Percentiles rank a stretch among this genome's conserved stretches.
These are phyloP conservation scores for Trichomonascaceae sp. DNA, from an alignment of 1,139 yeast genomes.

Conservation along the genomic window DNA sequence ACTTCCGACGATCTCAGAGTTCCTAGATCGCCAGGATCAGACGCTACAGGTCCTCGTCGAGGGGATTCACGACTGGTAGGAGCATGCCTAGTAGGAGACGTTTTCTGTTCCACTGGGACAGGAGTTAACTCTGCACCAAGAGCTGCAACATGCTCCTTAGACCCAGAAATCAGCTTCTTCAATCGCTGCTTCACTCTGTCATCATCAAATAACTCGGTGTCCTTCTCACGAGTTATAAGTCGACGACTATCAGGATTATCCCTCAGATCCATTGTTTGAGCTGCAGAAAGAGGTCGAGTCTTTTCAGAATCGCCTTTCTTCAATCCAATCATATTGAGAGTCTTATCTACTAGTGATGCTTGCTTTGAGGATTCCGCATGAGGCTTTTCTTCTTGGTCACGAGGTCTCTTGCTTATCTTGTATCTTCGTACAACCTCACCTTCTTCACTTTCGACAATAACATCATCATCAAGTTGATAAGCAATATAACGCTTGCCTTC, in stretches of 20 bases:
- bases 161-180: constrained; percentile 19
- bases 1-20: neutral
- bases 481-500: constrained; percentile 40
- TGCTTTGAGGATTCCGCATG: neutral
- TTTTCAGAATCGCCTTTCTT: constrained; percentile 7
- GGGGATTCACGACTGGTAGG: neutral
- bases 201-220: constrained; percentile 19
- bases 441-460: constrained; percentile 82
- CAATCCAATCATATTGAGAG: constrained; percentile 26
- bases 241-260: constrained; percentile 17
- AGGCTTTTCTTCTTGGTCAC: neutral
- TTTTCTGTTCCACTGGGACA: constrained; percentile 5
- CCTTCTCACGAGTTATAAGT: constrained; percentile 7
- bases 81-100: neutral
- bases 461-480: constrained; percentile 59
- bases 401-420: constrained; percentile 52
- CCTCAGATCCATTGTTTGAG: constrained; percentile 22
- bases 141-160: constrained; percentile 7
- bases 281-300: constrained; percentile 2
- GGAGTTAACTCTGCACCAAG: neutral
- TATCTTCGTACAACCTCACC: constrained; percentile 89
- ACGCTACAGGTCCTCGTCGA: neutral
- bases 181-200: constrained; percentile 21
- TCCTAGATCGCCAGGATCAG: neutral
- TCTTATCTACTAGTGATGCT: constrained; percentile 18